These are phyloP conservation scores for Colletotrichum coccodes DNA, from an alignment of 2,329 filamentous ascomycete genomes.

Conservation along the genomic window DNA sequence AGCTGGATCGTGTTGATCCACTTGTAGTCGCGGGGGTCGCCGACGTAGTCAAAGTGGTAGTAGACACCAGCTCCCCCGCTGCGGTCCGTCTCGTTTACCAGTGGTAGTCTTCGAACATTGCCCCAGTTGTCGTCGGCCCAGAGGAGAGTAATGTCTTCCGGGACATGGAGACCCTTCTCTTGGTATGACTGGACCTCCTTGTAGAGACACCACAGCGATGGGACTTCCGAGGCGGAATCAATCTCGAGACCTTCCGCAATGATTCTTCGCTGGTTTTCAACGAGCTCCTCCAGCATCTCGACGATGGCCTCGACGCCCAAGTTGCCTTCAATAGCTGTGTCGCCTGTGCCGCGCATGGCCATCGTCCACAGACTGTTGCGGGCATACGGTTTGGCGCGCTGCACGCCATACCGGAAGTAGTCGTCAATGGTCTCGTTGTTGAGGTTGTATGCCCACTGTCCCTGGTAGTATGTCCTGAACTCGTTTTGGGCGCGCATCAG, in stretches of 20 bases:
- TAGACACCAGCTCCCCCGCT: slow-evolving; percentile 74
- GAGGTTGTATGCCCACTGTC: slow-evolving; percentile 75
- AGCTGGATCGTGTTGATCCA: slow-evolving; percentile 75
- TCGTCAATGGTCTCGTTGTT: slow-evolving; percentile 76
- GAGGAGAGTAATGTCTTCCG: slow-evolving; percentile 74
- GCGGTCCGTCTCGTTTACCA: slow-evolving; percentile 67
- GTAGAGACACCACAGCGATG: slow-evolving; percentile 79
- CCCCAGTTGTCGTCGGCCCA: slow-evolving; percentile 79
- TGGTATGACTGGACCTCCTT: slow-evolving; percentile 80
- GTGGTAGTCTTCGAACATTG: slow-evolving; percentile 70
- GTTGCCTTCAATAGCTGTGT: slow-evolving; percentile 64
- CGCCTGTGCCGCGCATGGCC: slow-evolving; percentile 77
- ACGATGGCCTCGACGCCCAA: slow-evolving; percentile 68
- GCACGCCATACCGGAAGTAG: slow-evolving; percentile 75
- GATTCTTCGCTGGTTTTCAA: slow-evolving; percentile 68
- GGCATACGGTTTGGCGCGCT: slow-evolving; percentile 73
- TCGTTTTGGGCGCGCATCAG: slow-evolving; percentile 72
- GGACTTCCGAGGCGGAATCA: slow-evolving; percentile 60
- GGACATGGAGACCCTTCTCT: slow-evolving; percentile 66
- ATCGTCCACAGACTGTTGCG: slow-evolving; percentile 73
- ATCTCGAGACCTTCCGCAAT: slow-evolving; percentile 65
- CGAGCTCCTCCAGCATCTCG: slow-evolving; percentile 67
- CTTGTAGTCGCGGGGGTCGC: slow-evolving; percentile 59
- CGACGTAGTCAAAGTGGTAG: slow-evolving; percentile 67
- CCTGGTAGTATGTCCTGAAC: slow-evolving; percentile 63